These are phyloP conservation scores for Penicillium sp. DNA, from an alignment of 2,329 filamentous ascomycete genomes.

Conservation along the genomic window DNA sequence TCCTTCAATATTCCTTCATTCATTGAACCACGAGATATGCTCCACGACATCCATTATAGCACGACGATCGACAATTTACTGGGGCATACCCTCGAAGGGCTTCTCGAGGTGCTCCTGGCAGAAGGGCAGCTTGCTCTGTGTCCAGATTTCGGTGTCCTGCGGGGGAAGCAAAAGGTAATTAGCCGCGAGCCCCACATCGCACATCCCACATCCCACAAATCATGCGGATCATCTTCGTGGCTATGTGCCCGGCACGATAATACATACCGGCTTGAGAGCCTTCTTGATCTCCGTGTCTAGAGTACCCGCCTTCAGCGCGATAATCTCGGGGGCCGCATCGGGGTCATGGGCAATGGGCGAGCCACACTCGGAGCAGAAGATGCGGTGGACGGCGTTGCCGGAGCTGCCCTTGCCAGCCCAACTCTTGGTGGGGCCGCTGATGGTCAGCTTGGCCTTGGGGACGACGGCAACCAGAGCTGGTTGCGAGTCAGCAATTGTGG, in stretches of 20 bases:
- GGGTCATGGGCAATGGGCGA: constrained; percentile 71
- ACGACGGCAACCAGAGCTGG: constrained; percentile 66
- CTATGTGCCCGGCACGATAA: not conserved
- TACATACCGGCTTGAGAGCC: constrained; percentile 60
- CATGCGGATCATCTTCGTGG: not conserved
- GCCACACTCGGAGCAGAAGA: constrained; percentile 71
- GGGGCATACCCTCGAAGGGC: constrained; percentile 65
- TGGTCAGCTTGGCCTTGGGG: constrained; percentile 65
- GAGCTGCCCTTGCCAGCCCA: constrained; percentile 62
- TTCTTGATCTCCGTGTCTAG: constrained; percentile 67
- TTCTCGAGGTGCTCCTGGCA: constrained; percentile 67
- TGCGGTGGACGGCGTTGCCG: constrained; percentile 65
- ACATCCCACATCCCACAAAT: not conserved
- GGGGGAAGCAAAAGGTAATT: not conserved
- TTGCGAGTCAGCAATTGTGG: not conserved
- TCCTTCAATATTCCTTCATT: not conserved
- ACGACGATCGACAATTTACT: constrained; percentile 40
- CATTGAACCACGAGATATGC: not conserved
- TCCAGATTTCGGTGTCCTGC: constrained; percentile 68
- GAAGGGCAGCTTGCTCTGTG: constrained; percentile 68
- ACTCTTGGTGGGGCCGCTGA: constrained; percentile 67
- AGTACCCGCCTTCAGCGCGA: constrained; percentile 68
- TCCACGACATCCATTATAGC: not conserved
- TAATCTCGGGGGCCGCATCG: constrained; percentile 69
- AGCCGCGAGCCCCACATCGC: not conserved